Evolutionary conservation across 2,329 filamentous ascomycete genomes (phyloP).

Genomic region (Diaporthe velutina): DNA sequence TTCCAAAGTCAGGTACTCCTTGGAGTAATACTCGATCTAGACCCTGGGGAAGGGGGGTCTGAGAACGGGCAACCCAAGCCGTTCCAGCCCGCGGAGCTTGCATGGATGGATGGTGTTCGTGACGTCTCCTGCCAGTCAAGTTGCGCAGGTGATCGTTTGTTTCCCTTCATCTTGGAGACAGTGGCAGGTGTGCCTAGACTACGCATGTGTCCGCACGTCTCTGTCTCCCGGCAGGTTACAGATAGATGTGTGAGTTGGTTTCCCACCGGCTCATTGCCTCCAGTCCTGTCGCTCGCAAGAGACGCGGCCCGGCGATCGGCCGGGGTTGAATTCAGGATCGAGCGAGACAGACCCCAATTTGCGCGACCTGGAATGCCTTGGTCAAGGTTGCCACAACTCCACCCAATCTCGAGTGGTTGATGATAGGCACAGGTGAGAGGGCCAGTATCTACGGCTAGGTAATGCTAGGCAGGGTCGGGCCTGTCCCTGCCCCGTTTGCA

Average conservation of each 20-base stretch:
- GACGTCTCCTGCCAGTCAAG: slow-evolving; percentile 16
- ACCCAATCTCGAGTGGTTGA: slow-evolving; percentile 37
- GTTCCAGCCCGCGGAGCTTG: slow-evolving; percentile 29
- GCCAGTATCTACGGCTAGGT: not conserved
- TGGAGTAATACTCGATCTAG: slow-evolving; percentile 25
- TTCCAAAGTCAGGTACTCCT: slow-evolving; percentile 31
- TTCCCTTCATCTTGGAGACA: slow-evolving; percentile 19
- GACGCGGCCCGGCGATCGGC: slow-evolving; percentile 32
- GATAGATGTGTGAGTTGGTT: slow-evolving; percentile 16
- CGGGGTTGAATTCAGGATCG: slow-evolving; percentile 32
- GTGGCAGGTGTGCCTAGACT: slow-evolving; percentile 12
- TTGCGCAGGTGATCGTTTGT: slow-evolving; percentile 28
- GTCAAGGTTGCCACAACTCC: slow-evolving; percentile 40
- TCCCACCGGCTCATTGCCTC: slow-evolving; percentile 10
- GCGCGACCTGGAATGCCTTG: slow-evolving; percentile 39
- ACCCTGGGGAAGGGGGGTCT: slow-evolving; percentile 31
- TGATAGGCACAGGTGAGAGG: slow-evolving; percentile 26
- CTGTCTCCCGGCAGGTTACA: slow-evolving; percentile 8
- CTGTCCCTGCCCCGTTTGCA: slow-evolving; percentile 28
- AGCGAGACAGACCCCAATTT: slow-evolving; percentile 41
- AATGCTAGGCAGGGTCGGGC: slow-evolving; percentile 4
- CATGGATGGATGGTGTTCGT: slow-evolving; percentile 27
- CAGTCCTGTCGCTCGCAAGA: slow-evolving; percentile 18
- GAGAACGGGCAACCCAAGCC: slow-evolving; percentile 16
- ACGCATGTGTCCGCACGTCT: not conserved